Conservation (phyloP, 1,284 basidiomycete species). For the Lentinula novae-zelandiae region DNA sequence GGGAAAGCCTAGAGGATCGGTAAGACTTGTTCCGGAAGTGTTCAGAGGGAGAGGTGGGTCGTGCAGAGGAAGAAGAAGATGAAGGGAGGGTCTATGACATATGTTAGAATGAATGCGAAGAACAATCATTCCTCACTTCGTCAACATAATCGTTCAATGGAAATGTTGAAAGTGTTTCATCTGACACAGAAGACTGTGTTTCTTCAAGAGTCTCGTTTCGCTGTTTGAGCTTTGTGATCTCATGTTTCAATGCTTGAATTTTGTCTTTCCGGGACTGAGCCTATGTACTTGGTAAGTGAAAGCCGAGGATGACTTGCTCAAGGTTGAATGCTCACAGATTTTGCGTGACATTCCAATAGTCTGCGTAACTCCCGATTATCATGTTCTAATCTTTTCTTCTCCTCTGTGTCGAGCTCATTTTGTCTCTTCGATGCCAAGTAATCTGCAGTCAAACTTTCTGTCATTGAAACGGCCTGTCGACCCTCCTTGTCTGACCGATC, state of each 20-base stretch:
- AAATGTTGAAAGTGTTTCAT: not conserved
- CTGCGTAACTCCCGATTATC: conserved; percentile 11
- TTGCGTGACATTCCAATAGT: conserved; percentile 14
- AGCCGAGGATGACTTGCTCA: not conserved
- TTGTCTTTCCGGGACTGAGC: conserved; percentile 1
- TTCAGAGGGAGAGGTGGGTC: not conserved
- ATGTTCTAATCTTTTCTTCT: not conserved
- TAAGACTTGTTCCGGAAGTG: conserved; percentile 1
- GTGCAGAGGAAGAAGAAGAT: not conserved
- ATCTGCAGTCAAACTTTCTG: conserved; percentile 11
- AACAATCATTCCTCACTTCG: not conserved
- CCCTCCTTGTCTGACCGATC: conserved; percentile 2
- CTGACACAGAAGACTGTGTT: not conserved
- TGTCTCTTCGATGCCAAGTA: conserved; percentile 1
- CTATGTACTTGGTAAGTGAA: conserved; percentile 4
- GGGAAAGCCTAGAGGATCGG: not conserved
- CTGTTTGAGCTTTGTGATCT: conserved; percentile 1
- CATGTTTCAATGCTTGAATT: conserved; percentile 5
- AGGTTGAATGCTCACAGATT: conserved; percentile 11
- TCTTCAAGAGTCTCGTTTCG: not conserved
- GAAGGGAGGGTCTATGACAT: not conserved
- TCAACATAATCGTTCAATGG: not conserved
- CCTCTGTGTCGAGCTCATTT: not conserved
- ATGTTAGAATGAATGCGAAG: not conserved
- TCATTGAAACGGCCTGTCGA: conserved; percentile 8